These are phyloP conservation scores for Bipolaris zeicola DNA, from an alignment of 2,329 filamentous ascomycete genomes.

Conservation along the genomic window DNA sequence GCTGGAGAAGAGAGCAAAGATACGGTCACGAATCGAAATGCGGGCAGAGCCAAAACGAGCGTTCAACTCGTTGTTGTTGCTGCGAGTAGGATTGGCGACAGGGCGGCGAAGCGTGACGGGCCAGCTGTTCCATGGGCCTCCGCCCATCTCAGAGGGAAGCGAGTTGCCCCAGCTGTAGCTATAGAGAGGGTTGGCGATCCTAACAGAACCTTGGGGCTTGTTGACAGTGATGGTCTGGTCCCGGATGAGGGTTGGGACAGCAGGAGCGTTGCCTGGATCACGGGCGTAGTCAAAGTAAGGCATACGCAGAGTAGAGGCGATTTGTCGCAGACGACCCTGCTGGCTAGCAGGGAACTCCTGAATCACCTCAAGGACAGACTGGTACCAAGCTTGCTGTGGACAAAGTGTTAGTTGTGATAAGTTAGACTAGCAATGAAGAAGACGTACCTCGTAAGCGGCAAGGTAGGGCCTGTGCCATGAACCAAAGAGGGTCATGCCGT, in stretches of 20 bases:
- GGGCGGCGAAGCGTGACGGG: conserved; percentile 42
- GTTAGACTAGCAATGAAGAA: neutral
- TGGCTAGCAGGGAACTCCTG: conserved; percentile 49
- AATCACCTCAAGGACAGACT: conserved; percentile 50
- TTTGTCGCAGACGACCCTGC: conserved; percentile 48
- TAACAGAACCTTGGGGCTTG: conserved; percentile 48
- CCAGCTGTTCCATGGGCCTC: conserved; percentile 42
- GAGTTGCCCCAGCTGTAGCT: conserved; percentile 55
- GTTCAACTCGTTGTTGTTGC: conserved; percentile 48
- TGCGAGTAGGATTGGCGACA: conserved; percentile 39
- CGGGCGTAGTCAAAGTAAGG: conserved; percentile 59
- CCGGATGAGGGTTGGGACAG: conserved; percentile 45
- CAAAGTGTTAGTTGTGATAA: neutral
- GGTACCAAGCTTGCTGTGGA: conserved; percentile 51
- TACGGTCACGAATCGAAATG: conserved; percentile 43
- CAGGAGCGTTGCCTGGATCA: conserved; percentile 37
- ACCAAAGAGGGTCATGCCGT: conserved; percentile 76
- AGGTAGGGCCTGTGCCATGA: conserved; percentile 86
- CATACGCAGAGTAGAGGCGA: conserved; percentile 50
- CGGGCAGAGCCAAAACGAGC: conserved; percentile 35
- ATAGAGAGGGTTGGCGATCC: conserved; percentile 55
- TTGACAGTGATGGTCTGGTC: conserved; percentile 52
- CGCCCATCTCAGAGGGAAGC: conserved; percentile 59
- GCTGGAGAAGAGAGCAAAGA: conserved; percentile 45
- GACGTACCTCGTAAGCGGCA: conserved; percentile 61